Base-by-base conservation (phyloP, 495 filamentous ascomycete genomes). In the Trichoderma reesei region DNA sequence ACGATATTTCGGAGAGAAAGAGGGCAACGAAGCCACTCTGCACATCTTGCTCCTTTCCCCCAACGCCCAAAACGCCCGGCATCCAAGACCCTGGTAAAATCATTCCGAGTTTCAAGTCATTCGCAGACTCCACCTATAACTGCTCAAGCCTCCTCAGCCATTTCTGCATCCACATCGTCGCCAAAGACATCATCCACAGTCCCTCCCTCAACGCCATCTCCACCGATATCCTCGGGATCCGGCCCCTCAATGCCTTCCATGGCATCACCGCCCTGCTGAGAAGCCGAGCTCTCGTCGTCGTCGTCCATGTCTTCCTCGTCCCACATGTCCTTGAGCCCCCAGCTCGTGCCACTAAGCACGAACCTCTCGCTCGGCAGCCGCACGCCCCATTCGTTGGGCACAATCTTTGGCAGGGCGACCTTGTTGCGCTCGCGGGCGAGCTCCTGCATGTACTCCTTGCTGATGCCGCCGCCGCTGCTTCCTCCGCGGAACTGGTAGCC, bases 281-380 rank as follows among this genome's bases (percentile, higher is more conserved):
- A 44, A 73, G 72, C 33, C 11, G 73, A 80, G 62, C 80, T 78
- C 42, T 79, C 79, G 54, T 81, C 44, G 8, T 48, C 44, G 16
- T 81, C 85, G 1, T 83, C 85, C 42, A 83, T 83, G 42, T 72
- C 68, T 9, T 68, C 75, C 63, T 75, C 80, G 13, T 77, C 81
- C 90, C 90, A 96, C 63, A 86, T 83, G 61, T 92, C 90, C 72
- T 84, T 86, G 75, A 97, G 71, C 42, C 86, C 84, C 94, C 94
- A 98, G 65, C 85, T 85, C 18, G 83, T 79, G 0, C 94, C 94
- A 36, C 88, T 95, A 62, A 96, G 78, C 67, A 93, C 92, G 72
- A 96, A 98, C 71, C 90, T 80, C 84, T 98, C 94, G 64, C 88
- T 88, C 42, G 94, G 94, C 68, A 98, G 75, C 54, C 91, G 79